Conservation (phyloP, 768 basidiomycete species). For the Pleurotus sapidus region DNA sequence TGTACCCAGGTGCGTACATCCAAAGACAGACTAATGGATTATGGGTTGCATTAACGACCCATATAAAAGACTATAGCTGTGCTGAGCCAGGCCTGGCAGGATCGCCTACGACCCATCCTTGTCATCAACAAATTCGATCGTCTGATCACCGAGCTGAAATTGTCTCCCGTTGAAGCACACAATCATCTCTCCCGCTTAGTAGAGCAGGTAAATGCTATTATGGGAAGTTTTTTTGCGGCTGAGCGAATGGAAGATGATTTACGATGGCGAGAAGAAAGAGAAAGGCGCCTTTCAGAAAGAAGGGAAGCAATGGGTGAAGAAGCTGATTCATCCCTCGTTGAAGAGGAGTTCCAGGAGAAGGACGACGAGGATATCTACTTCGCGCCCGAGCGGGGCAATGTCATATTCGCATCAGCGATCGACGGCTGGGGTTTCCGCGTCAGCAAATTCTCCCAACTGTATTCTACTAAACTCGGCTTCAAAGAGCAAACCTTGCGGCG, state of each 20-base stretch:
- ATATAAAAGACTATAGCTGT: conserved; percentile 83
- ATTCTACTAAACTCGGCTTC: conserved; percentile 86
- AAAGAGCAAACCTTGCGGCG: conserved; percentile 82
- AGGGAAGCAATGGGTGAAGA: conserved; percentile 69
- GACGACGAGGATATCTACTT: conserved; percentile 99
- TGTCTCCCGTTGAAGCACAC: conserved; percentile 89
- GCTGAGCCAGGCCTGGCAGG: conserved; percentile 91
- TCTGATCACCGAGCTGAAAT: conserved; percentile 88
- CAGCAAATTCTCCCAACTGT: conserved; percentile 90
- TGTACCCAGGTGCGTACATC: conserved; percentile 79
- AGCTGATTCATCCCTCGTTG: conserved; percentile 55
- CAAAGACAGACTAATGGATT: too few species aligned
- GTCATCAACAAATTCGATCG: conserved; percentile 98
- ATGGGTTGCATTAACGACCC: too few species aligned
- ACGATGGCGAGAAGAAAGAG: conserved; percentile 90
- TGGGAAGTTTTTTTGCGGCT: conserved; percentile 93
- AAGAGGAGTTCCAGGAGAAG: conserved; percentile 85
- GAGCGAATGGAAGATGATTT: conserved; percentile 97
- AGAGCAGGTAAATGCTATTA: conserved; percentile 97
- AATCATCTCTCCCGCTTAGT: conserved; percentile 92
- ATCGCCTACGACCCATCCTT: conserved; percentile 84
- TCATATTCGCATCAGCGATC: conserved; percentile 92
- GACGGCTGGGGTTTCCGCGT: conserved; percentile 98
- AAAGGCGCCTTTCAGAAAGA: conserved; percentile 74
- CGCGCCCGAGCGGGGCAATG: conserved; percentile 92